Evolutionary conservation across 176 grass and related monocot species (phyloP).

Genomic region (Cymbopogon citratus): DNA sequence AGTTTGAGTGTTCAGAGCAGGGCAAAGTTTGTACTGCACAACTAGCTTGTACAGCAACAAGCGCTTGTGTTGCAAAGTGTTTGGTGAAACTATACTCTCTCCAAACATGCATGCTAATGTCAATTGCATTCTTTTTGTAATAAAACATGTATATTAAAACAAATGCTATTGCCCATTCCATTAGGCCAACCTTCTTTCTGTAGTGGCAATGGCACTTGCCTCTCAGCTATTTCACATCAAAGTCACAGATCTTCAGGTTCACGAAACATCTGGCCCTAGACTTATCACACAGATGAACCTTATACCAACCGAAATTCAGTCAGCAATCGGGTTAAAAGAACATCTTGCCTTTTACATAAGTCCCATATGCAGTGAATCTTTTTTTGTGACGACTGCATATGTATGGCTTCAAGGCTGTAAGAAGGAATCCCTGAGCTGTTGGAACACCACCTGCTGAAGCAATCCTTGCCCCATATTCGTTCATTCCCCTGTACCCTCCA

Average conservation of each 20-base stretch:
- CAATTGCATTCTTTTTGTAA: neutral
- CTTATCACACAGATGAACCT: neutral
- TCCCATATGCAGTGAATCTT: neutral
- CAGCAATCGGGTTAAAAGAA: neutral
- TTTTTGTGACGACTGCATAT: neutral
- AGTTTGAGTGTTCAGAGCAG: too few relatives aligned
- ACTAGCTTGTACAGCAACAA: neutral
- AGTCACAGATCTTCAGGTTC: neutral
- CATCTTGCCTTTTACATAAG: neutral
- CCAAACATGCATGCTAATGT: neutral
- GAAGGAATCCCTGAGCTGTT: constrained; percentile 15
- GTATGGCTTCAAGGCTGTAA: constrained; percentile 1
- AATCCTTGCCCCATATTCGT: constrained; percentile 23
- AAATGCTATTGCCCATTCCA: constrained; percentile 2
- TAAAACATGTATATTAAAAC: neutral
- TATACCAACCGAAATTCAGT: neutral
- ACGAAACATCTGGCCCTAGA: constrained; percentile 2
- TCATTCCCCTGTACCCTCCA: constrained; percentile 1
- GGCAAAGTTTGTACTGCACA: too few relatives aligned
- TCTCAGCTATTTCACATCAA: neutral
- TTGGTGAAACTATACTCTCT: neutral
- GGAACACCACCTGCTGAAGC: constrained; percentile 34
- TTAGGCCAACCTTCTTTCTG: constrained; percentile 12
- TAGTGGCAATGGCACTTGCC: constrained; percentile 16
- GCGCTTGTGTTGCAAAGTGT: neutral